Percentiles rank a stretch among this genome's conserved stretches.
Conservation (phyloP, 1,139 yeast genomes). For the Pneumocystis murina region DNA sequence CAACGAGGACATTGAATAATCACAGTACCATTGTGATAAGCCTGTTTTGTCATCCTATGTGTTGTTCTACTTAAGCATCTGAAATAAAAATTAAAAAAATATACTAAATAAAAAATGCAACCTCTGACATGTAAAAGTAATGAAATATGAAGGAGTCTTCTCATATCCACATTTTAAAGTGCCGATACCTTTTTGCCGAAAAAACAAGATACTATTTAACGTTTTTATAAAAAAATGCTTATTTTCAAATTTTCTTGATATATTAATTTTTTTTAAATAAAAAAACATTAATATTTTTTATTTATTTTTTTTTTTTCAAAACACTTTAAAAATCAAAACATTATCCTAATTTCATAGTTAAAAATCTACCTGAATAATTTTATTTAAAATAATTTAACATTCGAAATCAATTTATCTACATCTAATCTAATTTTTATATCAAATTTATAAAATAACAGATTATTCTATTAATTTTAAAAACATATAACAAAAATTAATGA, state of each 20-base stretch:
- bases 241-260: background rate
- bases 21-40: conserved; percentile 76
- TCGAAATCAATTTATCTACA: background rate
- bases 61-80: conserved; percentile 64
- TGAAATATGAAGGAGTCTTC: conserved; percentile 58
- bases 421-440: background rate
- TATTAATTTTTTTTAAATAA: background rate
- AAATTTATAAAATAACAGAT: background rate
- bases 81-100: background rate
- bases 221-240: background rate
- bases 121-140: conserved; percentile 81
- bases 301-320: no score
- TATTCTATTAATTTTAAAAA: background rate
- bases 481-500: background rate
- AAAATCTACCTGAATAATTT: background rate
- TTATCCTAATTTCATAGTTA: background rate
- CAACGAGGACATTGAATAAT: conserved; percentile 87
- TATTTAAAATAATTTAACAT: background rate
- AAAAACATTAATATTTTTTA: background rate
- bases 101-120: background rate
- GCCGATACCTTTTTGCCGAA: background rate
- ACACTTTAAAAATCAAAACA: background rate
- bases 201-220: background rate
- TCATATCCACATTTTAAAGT: background rate
- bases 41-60: conserved; percentile 80